Base-by-base conservation (phyloP, 495 filamentous ascomycete species). In the Cryomyces minteri region DNA sequence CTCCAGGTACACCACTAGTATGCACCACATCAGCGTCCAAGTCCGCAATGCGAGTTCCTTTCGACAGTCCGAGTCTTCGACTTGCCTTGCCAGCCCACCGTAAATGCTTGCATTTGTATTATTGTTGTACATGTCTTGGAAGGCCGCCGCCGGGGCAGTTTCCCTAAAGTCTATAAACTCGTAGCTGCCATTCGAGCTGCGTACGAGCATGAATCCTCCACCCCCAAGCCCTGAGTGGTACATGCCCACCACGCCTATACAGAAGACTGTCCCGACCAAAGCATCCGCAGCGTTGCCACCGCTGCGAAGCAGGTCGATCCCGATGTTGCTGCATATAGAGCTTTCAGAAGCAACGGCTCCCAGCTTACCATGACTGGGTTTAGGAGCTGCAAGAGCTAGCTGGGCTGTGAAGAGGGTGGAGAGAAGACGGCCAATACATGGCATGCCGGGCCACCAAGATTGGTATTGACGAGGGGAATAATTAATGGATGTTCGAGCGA, bases 101-200 rank as follows among this genome's bases (percentile, higher is more conserved):
- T 59, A 64, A 30, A 76, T 52, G 4, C 69, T 68, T 1, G 61
- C 61, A 5, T 59, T 43, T 1, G 58, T 64, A 44, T 80, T 69
- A 18, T 76, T 72, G 14, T 71, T 64, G 56, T 78, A 94, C 87
- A 94, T 94, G 48, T 90, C 73, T 56, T 81, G 61, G 48, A 66
- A 77, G 0, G 85, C 80, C 0, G 81, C 77, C 0, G 77, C 80
- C 4, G 87, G 85, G 1, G 87, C 87, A 0, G 78, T 79, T 60
- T 94, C 87, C 6, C 87, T 71, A 56, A 88, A 94, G 59, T 94
- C 86, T 43, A 92, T 76, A 44, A 77, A 73, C 51, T 86, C 81
- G 55, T 79, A 85, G 31, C 61, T 59, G 7, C 81, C 80, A 33
- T 75, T 62, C 4, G 67, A 62, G 29, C 73, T 67, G 37, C 79